Evolutionary conservation across 2,329 filamentous ascomycete species (phyloP).

Genomic region (Diaporthe ilicicola): DNA sequence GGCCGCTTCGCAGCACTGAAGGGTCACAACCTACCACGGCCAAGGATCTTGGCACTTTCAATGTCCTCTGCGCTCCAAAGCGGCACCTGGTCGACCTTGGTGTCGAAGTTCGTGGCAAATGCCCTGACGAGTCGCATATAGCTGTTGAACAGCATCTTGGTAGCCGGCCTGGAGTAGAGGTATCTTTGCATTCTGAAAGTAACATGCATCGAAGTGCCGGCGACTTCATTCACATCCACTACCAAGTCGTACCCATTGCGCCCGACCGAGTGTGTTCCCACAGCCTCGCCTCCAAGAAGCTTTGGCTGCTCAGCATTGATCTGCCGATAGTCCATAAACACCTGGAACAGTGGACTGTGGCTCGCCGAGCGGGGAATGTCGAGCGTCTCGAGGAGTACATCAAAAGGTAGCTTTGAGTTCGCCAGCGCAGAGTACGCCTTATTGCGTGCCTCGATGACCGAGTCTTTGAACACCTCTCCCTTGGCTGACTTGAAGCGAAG

Average conservation of each 20-base stretch:
- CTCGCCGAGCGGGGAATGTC: conserved; percentile 47
- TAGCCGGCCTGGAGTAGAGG: conserved; percentile 39
- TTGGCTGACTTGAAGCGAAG: conserved; percentile 46
- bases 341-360: conserved; percentile 59
- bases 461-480: conserved; percentile 42
- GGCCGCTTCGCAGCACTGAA: background rate
- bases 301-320: conserved; percentile 36
- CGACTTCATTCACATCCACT: conserved; percentile 49
- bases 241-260: conserved; percentile 42
- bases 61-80: conserved; percentile 31
- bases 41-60: conserved; percentile 7
- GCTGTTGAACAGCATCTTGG: conserved; percentile 26
- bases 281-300: conserved; percentile 34
- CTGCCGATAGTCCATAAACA: conserved; percentile 44
- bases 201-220: conserved; percentile 34
- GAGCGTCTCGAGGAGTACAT: conserved; percentile 55
- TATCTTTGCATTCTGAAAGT: conserved; percentile 41
- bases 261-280: background rate
- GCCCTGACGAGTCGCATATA: conserved; percentile 36
- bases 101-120: conserved; percentile 8
- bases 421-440: conserved; percentile 46
- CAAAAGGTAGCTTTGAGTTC: conserved; percentile 57
- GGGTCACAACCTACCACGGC: conserved; percentile 31
- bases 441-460: conserved; percentile 37
- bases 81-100: conserved; percentile 32